A percentile compares a stretch with the other conserved stretches of the same genome.
Evolutionary conservation across 1,139 yeast species (phyloP).

Genomic region (Blastobotrys buckinghamii): DNA sequence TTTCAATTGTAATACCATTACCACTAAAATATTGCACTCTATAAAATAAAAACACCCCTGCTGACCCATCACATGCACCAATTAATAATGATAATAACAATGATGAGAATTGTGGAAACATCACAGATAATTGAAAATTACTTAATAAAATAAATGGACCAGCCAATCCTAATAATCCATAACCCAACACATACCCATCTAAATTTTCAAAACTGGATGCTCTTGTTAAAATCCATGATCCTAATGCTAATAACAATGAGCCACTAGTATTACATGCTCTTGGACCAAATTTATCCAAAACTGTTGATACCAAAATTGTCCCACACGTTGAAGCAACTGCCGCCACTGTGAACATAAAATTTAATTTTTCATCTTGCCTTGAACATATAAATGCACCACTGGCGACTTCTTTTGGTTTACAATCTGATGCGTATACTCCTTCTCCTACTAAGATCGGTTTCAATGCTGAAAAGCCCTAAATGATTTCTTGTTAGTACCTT

Average conservation of each 20-base stretch:
- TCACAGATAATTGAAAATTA: conserved; percentile 69
- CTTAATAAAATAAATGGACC: conserved; percentile 81
- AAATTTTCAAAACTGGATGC: conserved; percentile 29
- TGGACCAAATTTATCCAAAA: conserved; percentile 77
- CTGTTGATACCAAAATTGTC: conserved; percentile 74
- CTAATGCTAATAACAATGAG: conserved; percentile 47
- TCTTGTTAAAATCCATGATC: conserved; percentile 42
- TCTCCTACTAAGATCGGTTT: conserved; percentile 74
- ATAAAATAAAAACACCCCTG: conserved; percentile 66
- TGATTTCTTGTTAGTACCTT: not conserved
- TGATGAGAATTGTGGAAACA: conserved; percentile 68
- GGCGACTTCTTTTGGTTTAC: conserved; percentile 35
- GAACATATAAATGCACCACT: conserved; percentile 41
- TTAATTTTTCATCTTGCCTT: conserved; percentile 73
- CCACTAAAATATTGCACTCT: conserved; percentile 47
- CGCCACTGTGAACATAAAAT: conserved; percentile 76
- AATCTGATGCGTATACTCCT: conserved; percentile 64
- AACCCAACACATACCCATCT: conserved; percentile 63
- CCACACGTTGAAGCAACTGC: conserved; percentile 83
- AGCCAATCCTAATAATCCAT: conserved; percentile 62
- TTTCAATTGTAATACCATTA: conserved; percentile 34
- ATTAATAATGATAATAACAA: conserved; percentile 63
- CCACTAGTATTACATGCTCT: conserved; percentile 74
- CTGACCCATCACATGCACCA: conserved; percentile 74
- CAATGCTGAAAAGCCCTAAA: conserved; percentile 77